Conservation (phyloP, 2,329 filamentous ascomycete species). For the Xylariaceae sp. region DNA sequence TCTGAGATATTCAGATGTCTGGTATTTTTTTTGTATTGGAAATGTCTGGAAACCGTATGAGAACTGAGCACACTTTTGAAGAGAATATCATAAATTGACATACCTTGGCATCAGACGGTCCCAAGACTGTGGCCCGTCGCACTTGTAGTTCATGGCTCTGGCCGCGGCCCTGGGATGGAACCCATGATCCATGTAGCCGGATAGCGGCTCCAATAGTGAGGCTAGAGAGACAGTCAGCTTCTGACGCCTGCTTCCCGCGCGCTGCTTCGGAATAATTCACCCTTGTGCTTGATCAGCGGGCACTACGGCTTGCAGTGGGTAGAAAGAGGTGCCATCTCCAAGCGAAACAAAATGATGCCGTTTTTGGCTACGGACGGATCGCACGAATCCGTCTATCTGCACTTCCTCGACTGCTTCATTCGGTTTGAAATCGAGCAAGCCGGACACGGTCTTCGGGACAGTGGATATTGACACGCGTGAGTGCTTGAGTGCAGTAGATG, state of each 20-base stretch:
- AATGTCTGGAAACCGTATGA: slow-evolving; percentile 58
- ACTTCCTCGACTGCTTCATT: slow-evolving; percentile 42
- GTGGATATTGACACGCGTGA: slow-evolving; percentile 23
- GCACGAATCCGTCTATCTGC: slow-evolving; percentile 72
- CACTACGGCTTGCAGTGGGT: slow-evolving; percentile 76
- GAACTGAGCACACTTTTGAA: slow-evolving; percentile 14
- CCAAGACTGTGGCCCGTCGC: slow-evolving; percentile 63
- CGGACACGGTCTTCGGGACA: slow-evolving; percentile 45
- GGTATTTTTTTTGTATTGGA: slow-evolving; percentile 95
- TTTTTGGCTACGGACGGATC: slow-evolving; percentile 84
- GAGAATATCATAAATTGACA: slow-evolving; percentile 28
- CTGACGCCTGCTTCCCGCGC: slow-evolving; percentile 1
- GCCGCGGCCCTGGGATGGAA: slow-evolving; percentile 59
- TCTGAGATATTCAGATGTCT: slow-evolving; percentile 82
- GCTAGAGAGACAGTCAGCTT: slow-evolving; percentile 42
- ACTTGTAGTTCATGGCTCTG: slow-evolving; percentile 82
- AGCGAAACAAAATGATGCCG: slow-evolving; percentile 76
- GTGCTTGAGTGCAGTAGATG: slow-evolving; percentile 6
- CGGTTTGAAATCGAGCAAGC: slow-evolving; percentile 51
- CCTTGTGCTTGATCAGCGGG: slow-evolving; percentile 65
- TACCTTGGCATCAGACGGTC: slow-evolving; percentile 75
- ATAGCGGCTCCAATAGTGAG: slow-evolving; percentile 80
- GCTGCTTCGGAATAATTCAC: slow-evolving; percentile 45
- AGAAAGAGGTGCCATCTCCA: slow-evolving; percentile 79
- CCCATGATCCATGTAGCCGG: slow-evolving; percentile 73